Evolutionary conservation across 2,329 filamentous ascomycete species (phyloP).

Genomic region (Trichoderma pleuroti): DNA sequence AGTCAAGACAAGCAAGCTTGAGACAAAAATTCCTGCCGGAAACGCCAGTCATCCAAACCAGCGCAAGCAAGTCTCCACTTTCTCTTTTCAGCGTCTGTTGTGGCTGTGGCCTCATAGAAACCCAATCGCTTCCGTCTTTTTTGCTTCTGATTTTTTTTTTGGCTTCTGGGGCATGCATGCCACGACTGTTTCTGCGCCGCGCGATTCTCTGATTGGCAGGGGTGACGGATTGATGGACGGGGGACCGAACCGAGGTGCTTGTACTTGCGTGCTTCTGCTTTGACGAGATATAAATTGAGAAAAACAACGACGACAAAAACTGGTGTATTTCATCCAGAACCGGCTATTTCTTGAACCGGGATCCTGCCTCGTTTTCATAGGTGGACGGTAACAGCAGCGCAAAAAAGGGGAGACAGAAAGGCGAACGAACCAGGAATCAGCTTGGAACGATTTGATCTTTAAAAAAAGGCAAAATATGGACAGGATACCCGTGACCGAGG

Average conservation of each 20-base stretch:
- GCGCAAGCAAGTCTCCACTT: background rate
- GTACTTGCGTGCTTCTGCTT: background rate
- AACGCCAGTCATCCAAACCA: conserved; percentile 8
- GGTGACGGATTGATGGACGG: background rate
- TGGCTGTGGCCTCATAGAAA: background rate
- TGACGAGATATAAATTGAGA: background rate
- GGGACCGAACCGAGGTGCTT: background rate
- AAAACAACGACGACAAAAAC: background rate
- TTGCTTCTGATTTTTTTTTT: background rate
- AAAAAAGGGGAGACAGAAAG: background rate
- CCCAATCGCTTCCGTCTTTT: background rate
- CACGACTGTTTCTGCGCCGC: background rate
- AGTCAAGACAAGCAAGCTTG: background rate
- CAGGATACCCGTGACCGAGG: background rate
- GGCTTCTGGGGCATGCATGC: background rate
- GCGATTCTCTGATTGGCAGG: background rate
- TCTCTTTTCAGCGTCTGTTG: background rate
- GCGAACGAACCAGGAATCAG: background rate
- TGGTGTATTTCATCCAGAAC: background rate
- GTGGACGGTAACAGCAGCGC: background rate
- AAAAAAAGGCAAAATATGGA: background rate
- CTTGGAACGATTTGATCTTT: background rate
- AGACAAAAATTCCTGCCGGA: background rate
- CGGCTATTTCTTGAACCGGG: background rate
- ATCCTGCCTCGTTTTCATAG: no score